Conservation (phyloP, 2,329 filamentous ascomycete species). For the Apiospora rasikravindrae region DNA sequence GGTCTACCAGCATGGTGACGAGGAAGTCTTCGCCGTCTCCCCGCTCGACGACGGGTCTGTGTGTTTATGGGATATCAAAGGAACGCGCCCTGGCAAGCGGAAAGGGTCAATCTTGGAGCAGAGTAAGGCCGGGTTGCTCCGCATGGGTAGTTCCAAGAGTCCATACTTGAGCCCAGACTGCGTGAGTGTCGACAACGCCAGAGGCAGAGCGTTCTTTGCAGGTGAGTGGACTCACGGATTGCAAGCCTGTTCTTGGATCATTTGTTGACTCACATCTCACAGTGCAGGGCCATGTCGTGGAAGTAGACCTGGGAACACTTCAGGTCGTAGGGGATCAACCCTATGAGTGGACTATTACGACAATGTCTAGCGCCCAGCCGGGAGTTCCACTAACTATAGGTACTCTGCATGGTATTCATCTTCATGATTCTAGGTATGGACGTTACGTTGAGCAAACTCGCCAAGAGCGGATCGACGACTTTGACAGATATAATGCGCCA, state of each 20-base stretch:
- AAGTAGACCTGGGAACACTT: slow-evolving; percentile 80
- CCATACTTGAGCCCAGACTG: slow-evolving; percentile 59
- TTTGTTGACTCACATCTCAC: neutral
- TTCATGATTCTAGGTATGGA: slow-evolving; percentile 74
- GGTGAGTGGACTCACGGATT: slow-evolving; percentile 50
- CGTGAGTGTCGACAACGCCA: slow-evolving; percentile 75
- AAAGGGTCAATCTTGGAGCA: slow-evolving; percentile 69
- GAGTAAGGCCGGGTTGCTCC: slow-evolving; percentile 65
- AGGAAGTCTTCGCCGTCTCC: slow-evolving; percentile 67
- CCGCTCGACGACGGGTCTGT: slow-evolving; percentile 87
- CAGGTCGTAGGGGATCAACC: slow-evolving; percentile 70
- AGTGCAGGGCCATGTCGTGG: slow-evolving; percentile 63
- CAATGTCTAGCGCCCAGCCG: slow-evolving; percentile 72
- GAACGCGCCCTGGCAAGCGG: slow-evolving; percentile 47
- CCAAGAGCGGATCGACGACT: slow-evolving; percentile 44
- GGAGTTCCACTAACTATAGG: slow-evolving; percentile 81
- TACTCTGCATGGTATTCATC: slow-evolving; percentile 79
- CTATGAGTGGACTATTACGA: slow-evolving; percentile 84
- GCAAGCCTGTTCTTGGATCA: slow-evolving; percentile 18
- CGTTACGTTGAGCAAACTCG: slow-evolving; percentile 38
- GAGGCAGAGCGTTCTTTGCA: slow-evolving; percentile 77
- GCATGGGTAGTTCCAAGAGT: neutral
- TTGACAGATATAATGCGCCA: slow-evolving; percentile 31
- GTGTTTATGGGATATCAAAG: slow-evolving; percentile 81
- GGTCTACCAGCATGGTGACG: slow-evolving; percentile 61